These are phyloP conservation scores for Curvularia verruculosa DNA, from an alignment of 2,329 filamentous ascomycete species.

Conservation along the genomic window DNA sequence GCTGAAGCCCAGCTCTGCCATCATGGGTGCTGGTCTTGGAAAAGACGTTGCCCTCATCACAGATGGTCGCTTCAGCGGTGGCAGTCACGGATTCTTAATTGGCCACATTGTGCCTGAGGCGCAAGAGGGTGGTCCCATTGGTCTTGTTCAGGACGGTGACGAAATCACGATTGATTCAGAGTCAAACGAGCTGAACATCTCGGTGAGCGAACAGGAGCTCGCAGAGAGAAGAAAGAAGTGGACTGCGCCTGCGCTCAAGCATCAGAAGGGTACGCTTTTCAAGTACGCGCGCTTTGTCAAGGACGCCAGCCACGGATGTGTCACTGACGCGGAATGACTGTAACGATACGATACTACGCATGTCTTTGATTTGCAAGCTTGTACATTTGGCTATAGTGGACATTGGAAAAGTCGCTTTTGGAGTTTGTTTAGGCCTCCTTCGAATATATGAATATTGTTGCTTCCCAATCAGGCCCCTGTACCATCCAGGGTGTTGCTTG, in stretches of 20 bases:
- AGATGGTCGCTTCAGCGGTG: constrained; percentile 78
- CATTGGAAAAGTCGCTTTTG: constrained; percentile 5
- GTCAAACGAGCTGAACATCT: constrained; percentile 68
- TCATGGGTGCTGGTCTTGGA: constrained; percentile 75
- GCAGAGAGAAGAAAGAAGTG: constrained; percentile 58
- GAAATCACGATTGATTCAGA: constrained; percentile 82
- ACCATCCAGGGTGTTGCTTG: no score
- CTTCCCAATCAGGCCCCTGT: no score
- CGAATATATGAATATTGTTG: no score
- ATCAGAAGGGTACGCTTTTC: constrained; percentile 63
- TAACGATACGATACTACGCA: background rate
- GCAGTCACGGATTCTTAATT: constrained; percentile 84
- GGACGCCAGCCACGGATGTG: constrained; percentile 65
- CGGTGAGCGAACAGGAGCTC: constrained; percentile 69
- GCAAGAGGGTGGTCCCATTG: constrained; percentile 83
- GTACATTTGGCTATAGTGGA: background rate
- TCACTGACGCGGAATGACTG: constrained; percentile 57
- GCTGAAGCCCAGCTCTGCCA: constrained; percentile 73
- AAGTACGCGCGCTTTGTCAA: constrained; percentile 64
- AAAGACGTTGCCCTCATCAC: constrained; percentile 77
- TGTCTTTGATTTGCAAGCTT: constrained; percentile 1
- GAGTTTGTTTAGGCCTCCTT: background rate
- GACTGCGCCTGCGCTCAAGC: constrained; percentile 62
- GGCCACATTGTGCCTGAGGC: constrained; percentile 89
- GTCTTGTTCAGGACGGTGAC: constrained; percentile 80